phyloP scores from a whole-genome alignment of 2,329 filamentous ascomycete species.

The Xylaria sp. region DNA sequence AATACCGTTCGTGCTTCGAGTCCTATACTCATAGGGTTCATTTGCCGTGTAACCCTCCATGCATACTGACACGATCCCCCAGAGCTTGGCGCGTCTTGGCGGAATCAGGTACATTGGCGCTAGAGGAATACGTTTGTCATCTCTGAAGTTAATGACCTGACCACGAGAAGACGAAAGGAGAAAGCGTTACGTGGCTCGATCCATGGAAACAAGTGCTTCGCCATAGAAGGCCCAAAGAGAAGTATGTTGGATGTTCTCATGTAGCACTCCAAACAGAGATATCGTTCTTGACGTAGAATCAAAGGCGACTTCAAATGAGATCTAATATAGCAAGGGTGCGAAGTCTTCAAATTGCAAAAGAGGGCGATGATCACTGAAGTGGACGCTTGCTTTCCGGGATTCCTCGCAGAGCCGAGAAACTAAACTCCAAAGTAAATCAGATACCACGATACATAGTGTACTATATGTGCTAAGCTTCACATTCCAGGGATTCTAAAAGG shows the following conservation, averaged over 20 bases:
- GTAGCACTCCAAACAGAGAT: not conserved
- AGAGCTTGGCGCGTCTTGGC: conserved; percentile 20
- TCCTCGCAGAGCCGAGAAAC: not conserved
- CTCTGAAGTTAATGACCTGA: not conserved
- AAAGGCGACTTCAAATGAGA: conserved; percentile 1
- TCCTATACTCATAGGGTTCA: not conserved
- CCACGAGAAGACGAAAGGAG: not conserved
- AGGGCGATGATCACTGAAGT: conserved; percentile 15
- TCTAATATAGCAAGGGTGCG: not conserved
- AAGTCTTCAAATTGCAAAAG: conserved; percentile 4
- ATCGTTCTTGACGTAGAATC: not conserved
- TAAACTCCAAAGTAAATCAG: not conserved
- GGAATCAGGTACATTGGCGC: conserved; percentile 14
- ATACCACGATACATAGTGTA: not conserved
- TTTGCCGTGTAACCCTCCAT: conserved; percentile 23
- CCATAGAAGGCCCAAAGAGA: not conserved
- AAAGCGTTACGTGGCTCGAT: not conserved
- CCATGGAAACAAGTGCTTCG: not conserved
- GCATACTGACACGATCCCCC: conserved; percentile 23
- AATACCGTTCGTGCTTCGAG: conserved; percentile 23
- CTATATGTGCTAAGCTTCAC: not conserved
- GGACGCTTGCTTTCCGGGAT: not conserved
- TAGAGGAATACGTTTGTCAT: not conserved
- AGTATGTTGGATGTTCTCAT: not conserved
- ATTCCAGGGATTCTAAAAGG: conserved; percentile 7